Conservation (phyloP, 257 asterid species). For the Solanum commersonii region DNA sequence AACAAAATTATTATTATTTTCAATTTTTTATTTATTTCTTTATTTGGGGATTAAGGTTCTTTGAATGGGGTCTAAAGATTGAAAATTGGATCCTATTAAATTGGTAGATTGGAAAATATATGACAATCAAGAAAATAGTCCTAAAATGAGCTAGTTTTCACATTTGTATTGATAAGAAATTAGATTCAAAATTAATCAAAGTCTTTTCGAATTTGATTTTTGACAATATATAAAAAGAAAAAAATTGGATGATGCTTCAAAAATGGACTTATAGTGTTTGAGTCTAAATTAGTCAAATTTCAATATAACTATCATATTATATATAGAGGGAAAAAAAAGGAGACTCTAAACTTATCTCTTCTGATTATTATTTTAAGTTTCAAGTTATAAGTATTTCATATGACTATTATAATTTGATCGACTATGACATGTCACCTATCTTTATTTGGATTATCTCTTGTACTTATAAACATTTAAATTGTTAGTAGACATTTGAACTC, state of each 20-base stretch:
- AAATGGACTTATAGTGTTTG: not conserved
- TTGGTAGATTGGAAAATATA: not conserved
- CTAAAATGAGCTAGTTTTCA: not conserved
- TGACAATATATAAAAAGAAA: not conserved
- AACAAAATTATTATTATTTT: not conserved
- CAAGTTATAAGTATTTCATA: not conserved
- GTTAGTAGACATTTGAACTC: not conserved
- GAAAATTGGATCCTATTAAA: not conserved
- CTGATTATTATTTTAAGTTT: not conserved
- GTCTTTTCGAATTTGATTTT: not conserved
- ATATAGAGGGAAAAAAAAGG: fast-evolving
- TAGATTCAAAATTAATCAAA: not conserved
- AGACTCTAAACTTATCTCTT: not conserved
- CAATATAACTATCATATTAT: not conserved
- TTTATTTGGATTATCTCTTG: not conserved
- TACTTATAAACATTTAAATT: not conserved
- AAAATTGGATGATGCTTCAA: not conserved
- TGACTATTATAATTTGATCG: not conserved
- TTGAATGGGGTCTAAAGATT: not conserved
- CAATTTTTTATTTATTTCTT: not conserved
- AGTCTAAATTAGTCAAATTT: not conserved
- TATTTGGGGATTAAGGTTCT: not conserved
- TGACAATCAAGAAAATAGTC: not conserved
- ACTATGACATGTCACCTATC: not conserved
- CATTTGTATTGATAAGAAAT: not conserved